Percentiles rank a stretch among this genome's conserved stretches.
phyloP scores from a whole-genome alignment of 306 rosid species.

The Cucurbita moschata region DNA sequence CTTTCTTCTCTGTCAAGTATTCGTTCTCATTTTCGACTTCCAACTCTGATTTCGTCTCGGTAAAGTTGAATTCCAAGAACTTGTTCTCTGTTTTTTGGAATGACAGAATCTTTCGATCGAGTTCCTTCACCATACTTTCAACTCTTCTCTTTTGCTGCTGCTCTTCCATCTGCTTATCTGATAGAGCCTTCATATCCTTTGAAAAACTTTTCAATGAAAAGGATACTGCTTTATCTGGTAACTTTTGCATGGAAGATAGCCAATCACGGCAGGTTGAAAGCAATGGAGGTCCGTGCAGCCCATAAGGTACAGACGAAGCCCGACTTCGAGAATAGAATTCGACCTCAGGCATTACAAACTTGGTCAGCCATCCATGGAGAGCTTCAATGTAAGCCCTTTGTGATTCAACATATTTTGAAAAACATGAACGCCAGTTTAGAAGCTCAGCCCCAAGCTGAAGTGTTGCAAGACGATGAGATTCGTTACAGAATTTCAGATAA shows the following conservation, averaged over 20 bases:
- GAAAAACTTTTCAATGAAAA: conserved; percentile 43
- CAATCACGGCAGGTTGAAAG: conserved; percentile 61
- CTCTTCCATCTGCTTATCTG: conserved; percentile 67
- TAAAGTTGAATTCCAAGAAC: conserved; percentile 40
- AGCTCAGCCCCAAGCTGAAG: conserved; percentile 67
- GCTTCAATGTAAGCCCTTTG: conserved; percentile 75
- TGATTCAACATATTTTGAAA: conserved; percentile 48
- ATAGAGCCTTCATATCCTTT: conserved; percentile 55
- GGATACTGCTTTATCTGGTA: conserved; percentile 51
- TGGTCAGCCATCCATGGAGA: conserved; percentile 73
- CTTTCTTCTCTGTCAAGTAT: conserved; percentile 39
- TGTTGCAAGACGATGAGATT: conserved; percentile 64
- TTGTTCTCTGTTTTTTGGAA: conserved; percentile 38
- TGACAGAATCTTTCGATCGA: conserved; percentile 34
- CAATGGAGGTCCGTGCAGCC: conserved; percentile 57
- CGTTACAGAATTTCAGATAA: conserved; percentile 52
- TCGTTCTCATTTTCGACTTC: conserved; percentile 27
- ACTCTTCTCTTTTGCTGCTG: conserved; percentile 80
- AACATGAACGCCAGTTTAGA: conserved; percentile 63
- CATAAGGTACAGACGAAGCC: conserved; percentile 25
- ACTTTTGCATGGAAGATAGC: conserved; percentile 52
- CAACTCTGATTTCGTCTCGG: conserved; percentile 26
- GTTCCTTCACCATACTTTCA: conserved; percentile 47
- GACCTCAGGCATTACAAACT: conserved; percentile 68
- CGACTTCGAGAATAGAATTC: conserved; percentile 56